Base-by-base conservation (phyloP, 768 basidiomycete genomes). In the Dictyophora rubrovolvata region DNA sequence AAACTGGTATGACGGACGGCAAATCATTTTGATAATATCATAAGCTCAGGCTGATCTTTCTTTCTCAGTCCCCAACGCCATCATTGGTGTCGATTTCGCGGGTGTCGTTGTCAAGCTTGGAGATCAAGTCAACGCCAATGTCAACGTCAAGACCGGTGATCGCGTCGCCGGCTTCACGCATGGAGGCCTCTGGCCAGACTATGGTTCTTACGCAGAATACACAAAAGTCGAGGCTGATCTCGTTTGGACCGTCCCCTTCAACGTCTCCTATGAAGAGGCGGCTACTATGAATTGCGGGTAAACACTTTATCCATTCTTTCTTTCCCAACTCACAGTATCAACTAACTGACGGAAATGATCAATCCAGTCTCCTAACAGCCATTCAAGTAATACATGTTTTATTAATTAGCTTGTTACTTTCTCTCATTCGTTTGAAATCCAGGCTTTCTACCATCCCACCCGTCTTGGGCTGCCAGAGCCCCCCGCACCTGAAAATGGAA, bases 361-460 rank as follows among this genome's bases (percentile, higher is more conserved):
- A 7, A 28, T 35, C 22, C 7, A 56, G 55, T 8, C 20, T 56
- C 5, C 47, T 35, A 37, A 56, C 55, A 10, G 55, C 55, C 7
- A n/a, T 48, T 20, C 55, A 56, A n/a, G 54, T 37, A 28, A 28
- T 28, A 28, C 28, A 28, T 7, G 28, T 28, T 7, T 18, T 9
- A 35, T 18, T 21, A 6, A 20, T n/a, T 1, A 8, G 7, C 5
- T 21, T 14, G 35, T 35, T 7, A 16, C 7, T 28, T 37, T 1
- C 17, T 37, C 16, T 5, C 7, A 9, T 34, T n/a, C 33, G 35
- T 11, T 37, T 36, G 5, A 18, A 11, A 21, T 22, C n/a, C 22
- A 55, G 54, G 55, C 55, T 11, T 28, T 56, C 17, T 56, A 47
- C 23, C 36, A 56, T 34, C 55, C 55, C 11, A 56, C 55, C 34